Evolutionary conservation across 257 asterid species (phyloP).

Genomic region (Leptodermis oblonga): DNA sequence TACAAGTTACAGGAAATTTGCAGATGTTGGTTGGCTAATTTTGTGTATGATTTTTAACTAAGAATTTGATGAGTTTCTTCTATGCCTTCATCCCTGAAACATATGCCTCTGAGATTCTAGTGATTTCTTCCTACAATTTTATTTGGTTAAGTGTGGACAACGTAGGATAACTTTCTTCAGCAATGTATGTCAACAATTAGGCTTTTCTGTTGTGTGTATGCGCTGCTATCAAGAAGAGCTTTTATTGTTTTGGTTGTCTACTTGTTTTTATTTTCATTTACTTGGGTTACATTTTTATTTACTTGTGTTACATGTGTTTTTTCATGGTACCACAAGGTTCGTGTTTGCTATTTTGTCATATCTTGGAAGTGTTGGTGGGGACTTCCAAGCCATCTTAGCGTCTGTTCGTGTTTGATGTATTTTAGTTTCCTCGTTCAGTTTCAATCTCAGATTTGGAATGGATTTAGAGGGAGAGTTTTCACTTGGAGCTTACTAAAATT

Average conservation of each 20-base stretch:
- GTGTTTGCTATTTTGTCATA: no score
- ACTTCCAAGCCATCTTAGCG: no score
- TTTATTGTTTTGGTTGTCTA: background rate
- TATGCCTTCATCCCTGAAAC: background rate
- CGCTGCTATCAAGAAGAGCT: background rate
- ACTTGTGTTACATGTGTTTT: background rate
- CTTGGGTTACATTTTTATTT: background rate
- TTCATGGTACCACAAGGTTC: no score
- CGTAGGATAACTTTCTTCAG: background rate
- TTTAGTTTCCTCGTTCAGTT: no score
- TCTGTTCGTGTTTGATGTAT: no score
- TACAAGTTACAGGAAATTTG: background rate
- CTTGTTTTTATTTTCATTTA: background rate
- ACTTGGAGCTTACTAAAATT: no score
- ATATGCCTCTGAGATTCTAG: background rate
- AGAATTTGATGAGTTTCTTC: background rate
- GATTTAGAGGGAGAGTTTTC: no score
- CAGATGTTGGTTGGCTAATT: conserved; percentile 8
- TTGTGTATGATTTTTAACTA: conserved; percentile 2
- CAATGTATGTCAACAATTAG: background rate
- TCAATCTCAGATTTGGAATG: no score
- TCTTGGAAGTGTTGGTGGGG: no score
- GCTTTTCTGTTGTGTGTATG: background rate
- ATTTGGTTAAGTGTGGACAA: background rate
- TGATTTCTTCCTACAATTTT: background rate